Evolutionary conservation across 23 red algal genomes (phyloP).

Genomic region (Gracilaria gracilis): DNA sequence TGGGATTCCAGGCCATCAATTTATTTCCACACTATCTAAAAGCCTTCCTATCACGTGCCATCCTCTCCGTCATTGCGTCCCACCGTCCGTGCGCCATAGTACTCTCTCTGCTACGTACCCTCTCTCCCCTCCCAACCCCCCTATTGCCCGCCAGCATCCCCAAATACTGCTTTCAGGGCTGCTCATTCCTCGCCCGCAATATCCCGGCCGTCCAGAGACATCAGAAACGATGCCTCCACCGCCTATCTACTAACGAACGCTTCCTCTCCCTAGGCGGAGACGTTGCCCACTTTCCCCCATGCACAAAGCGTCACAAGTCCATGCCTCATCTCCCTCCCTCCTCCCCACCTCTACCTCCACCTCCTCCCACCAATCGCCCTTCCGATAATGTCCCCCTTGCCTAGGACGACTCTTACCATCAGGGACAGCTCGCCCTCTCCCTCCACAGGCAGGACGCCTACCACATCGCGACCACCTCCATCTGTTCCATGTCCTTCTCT

Average conservation of each 20-base stretch:
- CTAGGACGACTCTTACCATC: not conserved
- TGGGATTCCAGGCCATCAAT: no score
- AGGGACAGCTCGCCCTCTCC: not conserved
- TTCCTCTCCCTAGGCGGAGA: not conserved
- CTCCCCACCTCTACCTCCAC: no score
- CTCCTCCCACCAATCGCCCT: not conserved
- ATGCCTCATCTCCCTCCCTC: not conserved
- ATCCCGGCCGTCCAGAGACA: not conserved
- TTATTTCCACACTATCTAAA: not conserved
- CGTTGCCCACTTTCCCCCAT: not conserved
- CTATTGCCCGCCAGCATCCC: not conserved
- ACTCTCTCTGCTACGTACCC: no score
- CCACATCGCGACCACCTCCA: not conserved
- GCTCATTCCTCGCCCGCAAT: not conserved
- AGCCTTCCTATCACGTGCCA: not conserved
- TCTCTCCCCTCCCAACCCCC: not conserved
- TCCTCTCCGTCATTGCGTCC: no score
- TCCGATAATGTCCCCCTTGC: not conserved
- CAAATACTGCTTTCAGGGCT: not conserved
- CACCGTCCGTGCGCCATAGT: no score
- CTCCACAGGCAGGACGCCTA: not conserved
- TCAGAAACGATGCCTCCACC: not conserved
- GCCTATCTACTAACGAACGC: not conserved
- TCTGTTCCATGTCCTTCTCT: no score
- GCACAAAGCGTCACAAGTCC: conserved; percentile 14